Conservation (phyloP, 2,329 filamentous ascomycete genomes). For the Ophiostoma ulmi region DNA sequence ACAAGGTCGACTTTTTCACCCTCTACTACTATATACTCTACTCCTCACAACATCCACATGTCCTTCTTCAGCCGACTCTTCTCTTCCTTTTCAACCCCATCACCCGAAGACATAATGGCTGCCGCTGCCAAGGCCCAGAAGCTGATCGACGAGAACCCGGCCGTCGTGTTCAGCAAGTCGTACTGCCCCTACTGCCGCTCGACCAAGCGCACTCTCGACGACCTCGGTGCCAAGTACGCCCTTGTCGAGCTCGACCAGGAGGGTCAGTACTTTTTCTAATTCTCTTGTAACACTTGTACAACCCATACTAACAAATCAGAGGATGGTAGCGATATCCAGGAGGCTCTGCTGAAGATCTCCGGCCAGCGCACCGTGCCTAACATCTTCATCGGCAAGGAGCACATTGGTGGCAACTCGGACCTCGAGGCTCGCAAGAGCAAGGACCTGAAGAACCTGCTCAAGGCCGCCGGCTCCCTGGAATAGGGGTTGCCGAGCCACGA, state of each 20-base stretch:
- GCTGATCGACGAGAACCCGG: slow-evolving; percentile 84
- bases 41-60: slow-evolving; percentile 37
- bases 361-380: slow-evolving; percentile 89
- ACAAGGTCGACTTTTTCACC: background rate
- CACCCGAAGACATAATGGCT: slow-evolving; percentile 62
- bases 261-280: slow-evolving; percentile 48
- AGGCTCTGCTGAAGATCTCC: slow-evolving; percentile 72
- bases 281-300: background rate
- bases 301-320: slow-evolving; percentile 44
- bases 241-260: slow-evolving; percentile 72
- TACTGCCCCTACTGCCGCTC: slow-evolving; percentile 90
- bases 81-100: slow-evolving; percentile 43
- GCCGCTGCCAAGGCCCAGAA: slow-evolving; percentile 78
- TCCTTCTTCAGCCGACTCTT: slow-evolving; percentile 69
- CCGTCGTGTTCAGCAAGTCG: slow-evolving; percentile 94
- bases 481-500: slow-evolving; percentile 11
- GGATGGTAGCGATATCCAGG: slow-evolving; percentile 78
- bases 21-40: slow-evolving; percentile 21
- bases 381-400: slow-evolving; percentile 84
- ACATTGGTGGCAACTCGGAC: slow-evolving; percentile 96
- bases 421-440: slow-evolving; percentile 58
- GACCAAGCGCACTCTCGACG: slow-evolving; percentile 69
- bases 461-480: slow-evolving; percentile 38
- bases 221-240: slow-evolving; percentile 66
- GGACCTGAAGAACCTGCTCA: slow-evolving; percentile 51